Percentiles rank a stretch among this genome's conserved stretches.
Evolutionary conservation across 768 basidiomycete species (phyloP).

Genomic region (Lentinula detonsa): DNA sequence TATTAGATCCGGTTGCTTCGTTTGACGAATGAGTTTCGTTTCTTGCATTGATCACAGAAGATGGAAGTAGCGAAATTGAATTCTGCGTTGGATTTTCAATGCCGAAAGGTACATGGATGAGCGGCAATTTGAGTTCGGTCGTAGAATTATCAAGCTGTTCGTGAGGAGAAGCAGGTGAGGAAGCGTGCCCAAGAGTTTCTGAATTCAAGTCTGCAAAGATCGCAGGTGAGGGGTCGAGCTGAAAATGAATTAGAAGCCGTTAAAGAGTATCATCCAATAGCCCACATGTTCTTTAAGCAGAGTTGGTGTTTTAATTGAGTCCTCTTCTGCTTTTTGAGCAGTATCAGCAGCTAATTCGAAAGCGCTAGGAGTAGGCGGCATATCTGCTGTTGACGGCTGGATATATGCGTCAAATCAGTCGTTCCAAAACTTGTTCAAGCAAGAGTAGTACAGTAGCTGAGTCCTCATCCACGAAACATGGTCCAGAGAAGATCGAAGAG

Average conservation of each 20-base stretch:
- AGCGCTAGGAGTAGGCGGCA: neutral
- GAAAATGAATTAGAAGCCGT: neutral
- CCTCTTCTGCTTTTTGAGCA: neutral
- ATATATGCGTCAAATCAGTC: neutral
- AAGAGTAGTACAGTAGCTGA: neutral
- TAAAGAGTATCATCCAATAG: neutral
- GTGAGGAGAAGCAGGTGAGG: neutral
- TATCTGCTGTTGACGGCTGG: slow-evolving; percentile 3
- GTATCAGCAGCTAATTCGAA: neutral
- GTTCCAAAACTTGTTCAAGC: neutral
- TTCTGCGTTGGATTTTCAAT: neutral
- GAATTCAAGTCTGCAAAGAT: neutral
- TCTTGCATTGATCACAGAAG: neutral
- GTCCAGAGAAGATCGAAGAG: slow-evolving; percentile 14
- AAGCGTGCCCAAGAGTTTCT: neutral
- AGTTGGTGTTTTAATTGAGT: neutral
- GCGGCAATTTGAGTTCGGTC: neutral
- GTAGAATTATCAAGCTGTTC: neutral
- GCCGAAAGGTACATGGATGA: neutral
- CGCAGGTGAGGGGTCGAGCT: neutral
- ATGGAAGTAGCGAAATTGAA: neutral
- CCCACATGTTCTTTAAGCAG: neutral
- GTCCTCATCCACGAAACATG: slow-evolving; percentile 19
- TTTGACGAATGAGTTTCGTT: neutral
- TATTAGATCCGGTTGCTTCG: neutral